Percentiles rank a stretch among this genome's conserved stretches.
These are phyloP conservation scores for Aspergillus novofumigatus DNA, from an alignment of 2,329 filamentous ascomycete genomes.

Conservation along the genomic window DNA sequence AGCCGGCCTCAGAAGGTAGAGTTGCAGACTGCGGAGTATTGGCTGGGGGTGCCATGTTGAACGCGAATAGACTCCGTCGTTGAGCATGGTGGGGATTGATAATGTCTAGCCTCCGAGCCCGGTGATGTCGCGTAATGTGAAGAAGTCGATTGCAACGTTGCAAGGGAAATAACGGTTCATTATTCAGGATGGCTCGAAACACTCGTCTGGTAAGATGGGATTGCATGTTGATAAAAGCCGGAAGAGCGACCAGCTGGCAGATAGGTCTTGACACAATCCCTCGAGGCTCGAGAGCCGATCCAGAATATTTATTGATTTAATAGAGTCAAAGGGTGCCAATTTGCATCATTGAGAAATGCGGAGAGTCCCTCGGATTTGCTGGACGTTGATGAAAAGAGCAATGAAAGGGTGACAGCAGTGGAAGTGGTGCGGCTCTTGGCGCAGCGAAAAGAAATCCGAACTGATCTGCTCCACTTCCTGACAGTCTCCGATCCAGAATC, in stretches of 20 bases:
- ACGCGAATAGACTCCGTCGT: slow-evolving; percentile 31
- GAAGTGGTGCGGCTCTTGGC: slow-evolving; percentile 27
- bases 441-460: slow-evolving; percentile 25
- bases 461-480: slow-evolving; percentile 11
- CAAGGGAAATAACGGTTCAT: slow-evolving; percentile 39
- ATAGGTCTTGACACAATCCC: neutral
- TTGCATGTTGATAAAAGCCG: slow-evolving; percentile 33
- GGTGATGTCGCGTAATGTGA: slow-evolving; percentile 26
- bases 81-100: slow-evolving; percentile 33
- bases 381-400: neutral
- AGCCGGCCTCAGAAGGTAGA: slow-evolving; percentile 59
- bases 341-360: neutral
- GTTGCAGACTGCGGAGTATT: slow-evolving; percentile 48
- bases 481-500: neutral
- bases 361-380: neutral
- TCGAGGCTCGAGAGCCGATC: neutral
- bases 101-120: slow-evolving; percentile 27
- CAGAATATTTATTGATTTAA: neutral
- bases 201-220: slow-evolving; percentile 43
- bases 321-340: neutral
- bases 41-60: slow-evolving; percentile 39
- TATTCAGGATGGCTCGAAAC: slow-evolving; percentile 43
- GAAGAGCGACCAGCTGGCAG: neutral
- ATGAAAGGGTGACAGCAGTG: slow-evolving; percentile 11
- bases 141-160: slow-evolving; percentile 34